phyloP scores from a whole-genome alignment of 1,284 basidiomycete genomes.

The Schizopora paradoxa region DNA sequence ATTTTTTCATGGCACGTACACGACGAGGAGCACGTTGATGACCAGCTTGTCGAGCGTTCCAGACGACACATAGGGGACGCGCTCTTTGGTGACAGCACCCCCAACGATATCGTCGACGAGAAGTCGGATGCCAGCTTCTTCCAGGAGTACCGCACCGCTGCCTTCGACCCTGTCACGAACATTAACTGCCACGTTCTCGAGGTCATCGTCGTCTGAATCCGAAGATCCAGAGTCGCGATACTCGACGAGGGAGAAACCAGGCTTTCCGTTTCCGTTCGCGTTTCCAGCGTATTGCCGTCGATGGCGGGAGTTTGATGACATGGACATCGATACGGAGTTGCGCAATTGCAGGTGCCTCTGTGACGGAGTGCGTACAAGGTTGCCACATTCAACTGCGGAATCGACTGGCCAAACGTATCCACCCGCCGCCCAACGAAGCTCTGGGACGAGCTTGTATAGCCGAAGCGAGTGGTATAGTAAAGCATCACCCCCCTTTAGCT shows the following conservation, averaged over 20 bases:
- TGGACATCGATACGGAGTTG: neutral
- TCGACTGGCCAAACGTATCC: constrained; percentile 76
- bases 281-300: constrained; percentile 10
- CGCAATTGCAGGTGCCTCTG: constrained; percentile 20
- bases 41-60: constrained; percentile 67
- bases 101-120: constrained; percentile 49
- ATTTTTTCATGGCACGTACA: constrained; percentile 50
- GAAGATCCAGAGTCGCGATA: constrained; percentile 9
- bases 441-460: constrained; percentile 65
- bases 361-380: constrained; percentile 36
- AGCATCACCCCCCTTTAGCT: constrained; percentile 75
- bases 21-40: constrained; percentile 66
- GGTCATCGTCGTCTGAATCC: constrained; percentile 13
- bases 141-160: constrained; percentile 60
- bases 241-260: constrained; percentile 4
- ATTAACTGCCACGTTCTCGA: constrained; percentile 37
- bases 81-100: constrained; percentile 51
- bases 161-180: constrained; percentile 54
- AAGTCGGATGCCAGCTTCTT: constrained; percentile 57
- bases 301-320: constrained; percentile 8
- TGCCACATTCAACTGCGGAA: constrained; percentile 56
- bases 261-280: neutral
- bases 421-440: constrained; percentile 73
- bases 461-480: constrained; percentile 71
- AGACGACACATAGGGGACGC: constrained; percentile 60